Percentiles rank a stretch among this genome's conserved stretches.
phyloP scores from a whole-genome alignment of 371 early-diverging fungal genomes.

The Mortierella sp. region DNA sequence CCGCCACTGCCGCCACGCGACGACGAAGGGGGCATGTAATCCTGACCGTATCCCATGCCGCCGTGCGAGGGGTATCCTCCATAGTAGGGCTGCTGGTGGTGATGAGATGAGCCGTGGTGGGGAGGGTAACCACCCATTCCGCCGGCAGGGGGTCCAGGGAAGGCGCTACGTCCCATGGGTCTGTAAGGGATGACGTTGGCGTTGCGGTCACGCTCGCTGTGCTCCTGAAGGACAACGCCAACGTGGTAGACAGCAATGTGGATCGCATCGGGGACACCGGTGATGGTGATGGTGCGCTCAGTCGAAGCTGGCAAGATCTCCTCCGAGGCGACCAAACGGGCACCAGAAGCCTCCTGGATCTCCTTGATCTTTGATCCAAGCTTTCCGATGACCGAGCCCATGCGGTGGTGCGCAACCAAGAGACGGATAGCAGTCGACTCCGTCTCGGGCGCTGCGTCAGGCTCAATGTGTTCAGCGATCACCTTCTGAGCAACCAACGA shows the following conservation, averaged over 20 bases:
- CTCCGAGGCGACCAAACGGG: constrained; percentile 86
- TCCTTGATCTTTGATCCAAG: constrained; percentile 87
- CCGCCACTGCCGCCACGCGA: constrained; percentile 30
- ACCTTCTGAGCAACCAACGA: constrained; percentile 79
- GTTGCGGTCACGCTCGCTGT: constrained; percentile 65
- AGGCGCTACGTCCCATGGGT: constrained; percentile 66
- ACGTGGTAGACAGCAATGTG: constrained; percentile 86
- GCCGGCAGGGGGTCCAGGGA: constrained; percentile 39
- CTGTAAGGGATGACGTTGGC: constrained; percentile 66
- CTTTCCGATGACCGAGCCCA: constrained; percentile 95
- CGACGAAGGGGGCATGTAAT: constrained; percentile 48
- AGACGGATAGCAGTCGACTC: constrained; percentile 74
- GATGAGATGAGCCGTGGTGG: constrained; percentile 34
- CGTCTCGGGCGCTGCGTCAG: constrained; percentile 57
- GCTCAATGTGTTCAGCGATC: constrained; percentile 63
- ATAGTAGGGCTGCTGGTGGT: constrained; percentile 49
- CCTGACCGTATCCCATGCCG: constrained; percentile 54
- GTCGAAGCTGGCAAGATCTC: constrained; percentile 80
- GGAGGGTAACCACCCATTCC: constrained; percentile 52
- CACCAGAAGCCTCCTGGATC: constrained; percentile 88
- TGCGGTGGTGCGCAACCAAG: constrained; percentile 79
- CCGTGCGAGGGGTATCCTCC: constrained; percentile 52
- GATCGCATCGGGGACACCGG: constrained; percentile 84
- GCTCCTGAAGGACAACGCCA: constrained; percentile 73
- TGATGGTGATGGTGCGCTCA: constrained; percentile 89